Base-by-base conservation (phyloP, 108 stramenopile genomes). In the Asterionellopsis glacialis region DNA sequence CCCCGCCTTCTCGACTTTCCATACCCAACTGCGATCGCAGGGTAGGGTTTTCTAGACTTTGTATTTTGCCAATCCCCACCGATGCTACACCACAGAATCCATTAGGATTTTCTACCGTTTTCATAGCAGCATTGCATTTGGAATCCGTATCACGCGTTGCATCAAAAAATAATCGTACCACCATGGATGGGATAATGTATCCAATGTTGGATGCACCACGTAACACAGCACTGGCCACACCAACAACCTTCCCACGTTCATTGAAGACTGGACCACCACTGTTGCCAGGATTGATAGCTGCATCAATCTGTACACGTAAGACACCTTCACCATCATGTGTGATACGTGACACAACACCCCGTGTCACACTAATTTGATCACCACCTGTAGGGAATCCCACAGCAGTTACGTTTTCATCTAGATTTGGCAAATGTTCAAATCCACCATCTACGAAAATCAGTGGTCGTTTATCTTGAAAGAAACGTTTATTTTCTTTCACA, bases 381-480 rank as follows among this genome's bases (percentile, higher is more conserved):
- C 86, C 86, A 14, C 86, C 86, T 6, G 72, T 61, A 9, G 86
- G 86, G 67, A 85, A 87, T 12, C 86, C 85, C 7, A 84, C 81
- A 51, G 82, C 82, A 0, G 69, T 76, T 0, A 87, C 86, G 53
- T 85, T 80, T 48, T 78, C 79, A 27, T 77, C 76, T 24, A 87
- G 63, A 42, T 61, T 51, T 11, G 86, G 84, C 9, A 87, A 66
- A 45, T 55, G 59, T 12, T 56, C 21, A 11, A 54, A 67, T 1
- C 69, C 16, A 14, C 41, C 41, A 12, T 67, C 64, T 15, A 0
- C 14, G 38, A 55, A 2, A 33, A 39, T n/a, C 39, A 41, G 41
- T 42, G 48, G 41, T 41, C 44, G 24, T 28, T 44, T 47, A 33
- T 50, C 45, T n/a, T 19, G n/a, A 33, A 41, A 12, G 45, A 41